Conservation (phyloP, 2,329 filamentous ascomycete species). For the Calonectria hawksworthii region DNA sequence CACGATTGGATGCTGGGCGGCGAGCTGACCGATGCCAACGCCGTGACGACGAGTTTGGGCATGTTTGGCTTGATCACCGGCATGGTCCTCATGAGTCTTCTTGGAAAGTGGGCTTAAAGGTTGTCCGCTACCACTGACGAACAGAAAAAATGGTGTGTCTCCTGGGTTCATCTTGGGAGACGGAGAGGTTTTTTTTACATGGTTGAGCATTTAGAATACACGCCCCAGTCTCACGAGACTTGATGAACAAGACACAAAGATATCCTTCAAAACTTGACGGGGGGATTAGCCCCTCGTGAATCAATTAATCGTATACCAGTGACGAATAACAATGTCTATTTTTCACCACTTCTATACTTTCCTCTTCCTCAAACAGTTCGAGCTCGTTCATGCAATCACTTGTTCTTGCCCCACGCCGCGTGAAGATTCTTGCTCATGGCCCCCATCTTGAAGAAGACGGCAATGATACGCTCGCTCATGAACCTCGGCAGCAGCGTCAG, state of each 20-base stretch:
- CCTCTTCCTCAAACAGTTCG: neutral
- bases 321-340: neutral
- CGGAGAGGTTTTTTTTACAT: neutral
- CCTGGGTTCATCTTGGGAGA: neutral
- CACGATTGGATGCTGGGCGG: constrained; percentile 76
- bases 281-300: neutral
- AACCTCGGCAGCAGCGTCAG: constrained; percentile 43
- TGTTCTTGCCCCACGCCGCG: constrained; percentile 42
- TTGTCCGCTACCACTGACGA: neutral
- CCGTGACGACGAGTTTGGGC: constrained; percentile 63
- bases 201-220: neutral
- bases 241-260: neutral
- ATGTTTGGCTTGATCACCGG: constrained; percentile 70
- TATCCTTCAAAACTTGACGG: neutral
- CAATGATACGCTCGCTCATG: constrained; percentile 47
- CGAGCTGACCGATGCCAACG: constrained; percentile 66
- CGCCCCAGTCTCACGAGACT: neutral
- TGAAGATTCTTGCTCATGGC: constrained; percentile 42
- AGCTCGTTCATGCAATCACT: neutral
- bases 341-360: neutral
- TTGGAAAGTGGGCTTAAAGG: constrained; percentile 80
- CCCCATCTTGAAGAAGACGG: constrained; percentile 48
- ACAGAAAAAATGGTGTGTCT: neutral
- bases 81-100: constrained; percentile 77
- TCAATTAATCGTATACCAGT: constrained; percentile 7